Evolutionary conservation across 208 protist species (phyloP), one percentile per base, ranked within the genome.

Genomic region (Leishmania lainsoni): DNA sequence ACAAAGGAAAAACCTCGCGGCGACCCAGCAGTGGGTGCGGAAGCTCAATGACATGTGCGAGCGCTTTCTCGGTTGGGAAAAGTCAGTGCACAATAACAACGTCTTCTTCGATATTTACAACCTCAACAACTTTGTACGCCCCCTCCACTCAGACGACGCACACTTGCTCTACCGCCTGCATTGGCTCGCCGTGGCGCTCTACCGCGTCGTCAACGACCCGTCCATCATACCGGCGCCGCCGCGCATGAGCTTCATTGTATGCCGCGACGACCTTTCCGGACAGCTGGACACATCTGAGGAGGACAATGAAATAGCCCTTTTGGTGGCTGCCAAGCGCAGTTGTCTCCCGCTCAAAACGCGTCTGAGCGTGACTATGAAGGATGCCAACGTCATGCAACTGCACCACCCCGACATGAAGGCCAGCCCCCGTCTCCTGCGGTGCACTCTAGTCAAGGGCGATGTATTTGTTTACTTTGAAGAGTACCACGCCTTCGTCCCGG

Each of bases 291-390:
- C 78, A 6, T 75, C 78, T 1, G 85, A 88, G 54, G 83, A 89
- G 78, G 86, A 92, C 75, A 83, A 76, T 69, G 88, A 93, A 59
- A 85, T 93, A 49, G 82, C 81, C 1, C 66, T 93, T 35, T 71
- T 83, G 16, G 80, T 91, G 32, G 90, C 88, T 20, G 92, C 88
- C 73, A 87, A 88, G 83, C 89, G 81, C 84, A 92, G 88, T 75
- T 93, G 87, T 81, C 84, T 93, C 20, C 90, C 90, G 0, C 81
- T 86, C 61, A 81, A 84, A 59, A 75, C 81, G 49, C 76, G 86
- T 54, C 83, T 92, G 61, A 71, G 70, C 74, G 81, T 93, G 16
- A 80, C 78, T 45, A 76, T 90, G 66, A 72, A 83, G 51, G 52
- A 76, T 26, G 58, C 61, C 56, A 87, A 81, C 56, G 75, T 56